Evolutionary conservation across 2,329 filamentous ascomycete genomes (phyloP).

Genomic region (Fusarium cyanostomum): DNA sequence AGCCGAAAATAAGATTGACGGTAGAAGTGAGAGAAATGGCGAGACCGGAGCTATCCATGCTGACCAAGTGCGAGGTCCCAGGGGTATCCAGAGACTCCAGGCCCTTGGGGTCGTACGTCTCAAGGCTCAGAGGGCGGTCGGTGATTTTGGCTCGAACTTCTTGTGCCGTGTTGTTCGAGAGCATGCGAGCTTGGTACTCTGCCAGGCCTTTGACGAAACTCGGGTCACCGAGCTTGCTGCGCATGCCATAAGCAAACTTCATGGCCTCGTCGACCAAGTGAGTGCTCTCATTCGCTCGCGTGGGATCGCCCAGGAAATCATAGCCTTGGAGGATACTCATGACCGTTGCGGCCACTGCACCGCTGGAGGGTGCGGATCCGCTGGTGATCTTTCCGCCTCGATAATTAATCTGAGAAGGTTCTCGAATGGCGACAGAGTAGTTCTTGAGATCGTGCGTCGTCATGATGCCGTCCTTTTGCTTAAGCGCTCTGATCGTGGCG

Average conservation of each 20-base stretch:
- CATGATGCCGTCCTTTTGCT: conserved; percentile 77
- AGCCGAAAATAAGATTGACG: conserved; percentile 83
- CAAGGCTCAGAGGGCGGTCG: conserved; percentile 52
- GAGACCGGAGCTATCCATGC: conserved; percentile 75
- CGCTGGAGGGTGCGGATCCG: conserved; percentile 76
- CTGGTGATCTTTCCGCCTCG: conserved; percentile 75
- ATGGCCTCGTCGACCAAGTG: conserved; percentile 87
- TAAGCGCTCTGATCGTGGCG: conserved; percentile 73
- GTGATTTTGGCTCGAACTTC: conserved; percentile 59
- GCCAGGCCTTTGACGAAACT: conserved; percentile 70
- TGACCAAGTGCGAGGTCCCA: conserved; percentile 73
- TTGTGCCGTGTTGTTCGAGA: conserved; percentile 69
- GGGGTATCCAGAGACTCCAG: conserved; percentile 66
- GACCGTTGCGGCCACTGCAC: conserved; percentile 74
- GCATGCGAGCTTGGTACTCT: conserved; percentile 68
- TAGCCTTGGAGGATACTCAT: conserved; percentile 82
- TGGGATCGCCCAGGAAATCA: conserved; percentile 66
- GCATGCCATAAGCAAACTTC: conserved; percentile 80
- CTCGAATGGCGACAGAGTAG: conserved; percentile 73
- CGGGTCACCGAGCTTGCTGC: conserved; percentile 80
- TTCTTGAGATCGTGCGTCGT: conserved; percentile 75
- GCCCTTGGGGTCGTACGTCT: conserved; percentile 57
- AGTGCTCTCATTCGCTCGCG: conserved; percentile 68
- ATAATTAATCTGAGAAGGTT: conserved; percentile 70
- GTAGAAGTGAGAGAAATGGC: conserved; percentile 83